Percentiles rank a stretch among this genome's conserved stretches.
phyloP scores from a whole-genome alignment of 2,329 filamentous ascomycete species.

The Cordyceps cicadae region DNA sequence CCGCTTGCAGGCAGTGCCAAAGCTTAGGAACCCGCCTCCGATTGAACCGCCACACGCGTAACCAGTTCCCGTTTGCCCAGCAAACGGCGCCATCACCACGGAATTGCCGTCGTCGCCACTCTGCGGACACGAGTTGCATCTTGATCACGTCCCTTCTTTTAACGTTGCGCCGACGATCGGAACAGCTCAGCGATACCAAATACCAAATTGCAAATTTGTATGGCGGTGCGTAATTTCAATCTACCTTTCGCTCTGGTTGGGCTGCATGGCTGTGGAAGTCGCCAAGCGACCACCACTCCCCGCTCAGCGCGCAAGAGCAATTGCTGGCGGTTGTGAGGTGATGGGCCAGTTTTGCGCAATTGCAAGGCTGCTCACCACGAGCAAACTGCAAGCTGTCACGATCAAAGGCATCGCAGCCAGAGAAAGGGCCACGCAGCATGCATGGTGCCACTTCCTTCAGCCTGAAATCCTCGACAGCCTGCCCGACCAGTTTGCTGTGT shows the following conservation, averaged over 20 bases:
- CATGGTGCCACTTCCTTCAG: not conserved
- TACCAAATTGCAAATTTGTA: not conserved
- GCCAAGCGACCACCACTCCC: not conserved
- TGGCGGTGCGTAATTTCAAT: not conserved
- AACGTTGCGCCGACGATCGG: not conserved
- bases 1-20: constrained; percentile 10
- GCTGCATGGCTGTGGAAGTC: not conserved
- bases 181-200: not conserved
- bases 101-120: not conserved
- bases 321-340: not conserved
- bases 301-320: not conserved
- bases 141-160: not conserved
- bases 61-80: constrained; percentile 6
- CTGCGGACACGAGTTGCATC: not conserved
- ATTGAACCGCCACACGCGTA: constrained; percentile 2
- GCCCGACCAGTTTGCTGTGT: not conserved
- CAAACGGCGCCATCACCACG: not conserved
- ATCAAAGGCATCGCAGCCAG: not conserved
- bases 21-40: constrained; percentile 6
- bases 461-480: not conserved
- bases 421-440: not conserved
- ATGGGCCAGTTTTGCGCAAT: not conserved
- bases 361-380: not conserved
- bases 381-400: not conserved
- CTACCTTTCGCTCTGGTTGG: not conserved